Evolutionary conservation across 768 basidiomycete genomes (phyloP), one percentile per base, ranked within the genome.

Genomic region (Austroboletus festivus): DNA sequence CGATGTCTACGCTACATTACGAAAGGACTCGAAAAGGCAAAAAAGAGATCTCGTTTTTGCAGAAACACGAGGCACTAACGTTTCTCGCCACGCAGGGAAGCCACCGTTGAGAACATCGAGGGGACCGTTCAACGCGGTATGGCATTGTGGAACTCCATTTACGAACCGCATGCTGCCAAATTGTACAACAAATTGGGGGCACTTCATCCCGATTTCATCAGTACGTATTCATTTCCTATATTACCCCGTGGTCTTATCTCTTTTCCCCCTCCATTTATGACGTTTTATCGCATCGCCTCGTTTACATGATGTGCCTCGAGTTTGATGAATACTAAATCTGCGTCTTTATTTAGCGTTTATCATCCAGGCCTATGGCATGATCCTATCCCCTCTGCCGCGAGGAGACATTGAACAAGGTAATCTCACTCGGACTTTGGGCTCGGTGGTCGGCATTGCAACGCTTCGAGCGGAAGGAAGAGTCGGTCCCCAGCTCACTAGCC

Each of bases 191-290:
- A 93, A 73, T 77, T 95, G 54, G 84, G 78, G 64, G 78, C 80
- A 47, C 89, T 91, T 73, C 93, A 95, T 69, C 93, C 93, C 52
- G 93, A 95, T 76, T 89, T 95, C 73, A 91, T 93, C 68, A 76
- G 89, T 92, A 69, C 73, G 89, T 82, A 61, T 51, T 58, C 56
- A 56, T 58, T 61, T 51, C 52, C 28, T 48, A 48, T 50, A 60
- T 49, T 59, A 59, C 67, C 65, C 64, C 65, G 61, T 69, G 63
- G 61, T 44, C 62, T 67, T 67, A 68, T 69, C 64, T 69, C 64
- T 63, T 37, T 49, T 43, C 48, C 42, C 44, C 42, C 49, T 43
- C 50, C 42, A 38, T 44, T 56, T 61, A 52, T 68, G 61, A 55
- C 56, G 59, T 65, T 60, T 56, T 44, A 56, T 55, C 48, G 52